Base-by-base conservation (phyloP, 2,329 filamentous ascomycete genomes). In the Clarireedia hainanense region DNA sequence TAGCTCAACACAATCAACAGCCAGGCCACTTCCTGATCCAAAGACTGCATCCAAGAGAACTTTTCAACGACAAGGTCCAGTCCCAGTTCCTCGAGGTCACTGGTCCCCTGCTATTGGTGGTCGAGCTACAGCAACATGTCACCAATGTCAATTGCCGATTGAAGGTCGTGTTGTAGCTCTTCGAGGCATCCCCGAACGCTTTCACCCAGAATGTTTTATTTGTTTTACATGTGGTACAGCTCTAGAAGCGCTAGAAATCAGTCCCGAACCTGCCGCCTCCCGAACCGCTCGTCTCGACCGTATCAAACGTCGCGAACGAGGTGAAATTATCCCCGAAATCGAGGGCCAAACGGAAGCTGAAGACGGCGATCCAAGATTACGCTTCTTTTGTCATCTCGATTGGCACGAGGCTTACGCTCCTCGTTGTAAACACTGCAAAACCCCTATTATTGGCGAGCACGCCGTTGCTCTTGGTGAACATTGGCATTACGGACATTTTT, bases 311-410 rank as follows among this genome's bases (percentile, higher is more conserved):
- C 82, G 87, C 15, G 76, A 73, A 0, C 72, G 72, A 0, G 83
- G 81, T 24, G 79, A 85, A 61, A 67, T 80, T 0, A 70, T 88
- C 10, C 74, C 82, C 5, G 85, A 88, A 57, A 74, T 79, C 50
- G 83, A 83, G 2, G 81, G 80, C 30, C 75, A 81, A 68, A 85
- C 83, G 10, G 79, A 80, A 71, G 78, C 78, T 2, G 85, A 89
- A 60, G 88, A 92, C 64, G 85, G 86, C 43, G 87, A 92, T 68
- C 79, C 81, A 39, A 77, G 83, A 10, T 74, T 89, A 47, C 84
- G 92, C 10, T 97, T 97, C 79, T 99, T 88, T 75, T 99, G 94
- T 73, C 92, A 97, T 69, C 80, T 99, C n/a, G 94, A 99, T 75
- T 99, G 91, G 81, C 94, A 99, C 71, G 94, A 99, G 73, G 76